Percentiles rank a stretch among this genome's conserved stretches.
Conservation (phyloP, 164 flowering plant species). For the Aristolochia fimbriata region DNA sequence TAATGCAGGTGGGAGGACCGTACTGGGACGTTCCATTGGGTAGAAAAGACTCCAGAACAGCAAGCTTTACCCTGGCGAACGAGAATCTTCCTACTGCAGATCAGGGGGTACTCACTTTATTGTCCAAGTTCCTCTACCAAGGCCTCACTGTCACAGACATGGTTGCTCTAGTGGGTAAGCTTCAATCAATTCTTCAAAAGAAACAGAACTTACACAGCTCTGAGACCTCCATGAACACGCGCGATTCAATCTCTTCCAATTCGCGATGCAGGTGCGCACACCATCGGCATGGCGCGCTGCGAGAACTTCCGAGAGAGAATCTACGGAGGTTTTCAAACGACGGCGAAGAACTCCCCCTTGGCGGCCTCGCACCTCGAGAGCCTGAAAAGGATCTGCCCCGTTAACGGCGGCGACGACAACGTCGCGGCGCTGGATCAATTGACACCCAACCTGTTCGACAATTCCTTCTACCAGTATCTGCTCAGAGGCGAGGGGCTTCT, state of each 20-base stretch:
- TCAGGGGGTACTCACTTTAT: constrained; percentile 43
- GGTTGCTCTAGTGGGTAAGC: constrained; percentile 83
- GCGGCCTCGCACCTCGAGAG: constrained; percentile 34
- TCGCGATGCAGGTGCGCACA: constrained; percentile 60
- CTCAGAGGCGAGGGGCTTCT: constrained; percentile 71
- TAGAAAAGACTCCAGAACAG: constrained; percentile 68
- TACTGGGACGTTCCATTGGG: constrained; percentile 94
- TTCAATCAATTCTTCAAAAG: no score
- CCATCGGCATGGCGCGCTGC: constrained; percentile 87
- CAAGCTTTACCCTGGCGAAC: constrained; percentile 39
- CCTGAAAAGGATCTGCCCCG: constrained; percentile 52
- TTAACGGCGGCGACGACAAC: constrained; percentile 38
- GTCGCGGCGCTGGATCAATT: constrained; percentile 61
- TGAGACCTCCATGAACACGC: no score
- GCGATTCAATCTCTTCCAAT: no score
- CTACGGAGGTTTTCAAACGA: constrained; percentile 52
- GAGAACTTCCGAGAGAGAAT: constrained; percentile 55
- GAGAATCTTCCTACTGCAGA: constrained; percentile 52
- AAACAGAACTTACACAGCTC: no score
- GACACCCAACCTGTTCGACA: constrained; percentile 73
- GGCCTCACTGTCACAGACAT: constrained; percentile 81
- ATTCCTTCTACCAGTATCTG: constrained; percentile 60
- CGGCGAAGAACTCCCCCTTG: constrained; percentile 27
- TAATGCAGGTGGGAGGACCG: constrained; percentile 82
- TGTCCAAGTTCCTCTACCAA: constrained; percentile 59